These are phyloP conservation scores for Cladophialophora chaetospira DNA, from an alignment of 2,329 filamentous ascomycete species.

Conservation along the genomic window DNA sequence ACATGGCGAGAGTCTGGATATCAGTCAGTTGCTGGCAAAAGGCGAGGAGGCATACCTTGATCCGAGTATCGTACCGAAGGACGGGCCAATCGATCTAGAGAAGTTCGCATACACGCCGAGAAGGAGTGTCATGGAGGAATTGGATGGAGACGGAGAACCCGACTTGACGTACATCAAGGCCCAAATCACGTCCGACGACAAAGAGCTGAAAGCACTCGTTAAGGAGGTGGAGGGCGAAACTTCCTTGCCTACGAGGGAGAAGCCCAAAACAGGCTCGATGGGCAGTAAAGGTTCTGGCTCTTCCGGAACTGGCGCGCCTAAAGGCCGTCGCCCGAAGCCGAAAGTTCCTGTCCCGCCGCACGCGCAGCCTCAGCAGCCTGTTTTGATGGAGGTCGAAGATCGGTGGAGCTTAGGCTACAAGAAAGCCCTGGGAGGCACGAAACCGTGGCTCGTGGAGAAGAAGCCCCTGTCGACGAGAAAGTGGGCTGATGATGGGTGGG, in stretches of 20 bases:
- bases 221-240: conserved; percentile 56
- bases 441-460: conserved; percentile 25
- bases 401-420: conserved; percentile 31
- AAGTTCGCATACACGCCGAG: conserved; percentile 69
- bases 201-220: conserved; percentile 73
- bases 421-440: conserved; percentile 25
- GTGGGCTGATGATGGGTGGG: conserved; percentile 36
- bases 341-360: conserved; percentile 38
- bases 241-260: conserved; percentile 3
- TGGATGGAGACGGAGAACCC: conserved; percentile 50
- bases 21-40: conserved; percentile 73
- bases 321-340: conserved; percentile 33
- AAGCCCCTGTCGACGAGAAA: conserved; percentile 19
- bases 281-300: conserved; percentile 1
- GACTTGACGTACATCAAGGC: conserved; percentile 72
- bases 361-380: conserved; percentile 46
- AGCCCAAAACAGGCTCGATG: conserved; percentile 4
- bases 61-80: conserved; percentile 58
- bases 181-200: conserved; percentile 75
- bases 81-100: conserved; percentile 54
- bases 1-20: conserved; percentile 84
- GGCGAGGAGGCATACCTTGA: conserved; percentile 70
- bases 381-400: conserved; percentile 47
- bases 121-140: conserved; percentile 74
- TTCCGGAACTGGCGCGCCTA: conserved; percentile 23